Evolutionary conservation across 2,329 filamentous ascomycete genomes (phyloP).

Genomic region (Graphiopsis chlorocephala): DNA sequence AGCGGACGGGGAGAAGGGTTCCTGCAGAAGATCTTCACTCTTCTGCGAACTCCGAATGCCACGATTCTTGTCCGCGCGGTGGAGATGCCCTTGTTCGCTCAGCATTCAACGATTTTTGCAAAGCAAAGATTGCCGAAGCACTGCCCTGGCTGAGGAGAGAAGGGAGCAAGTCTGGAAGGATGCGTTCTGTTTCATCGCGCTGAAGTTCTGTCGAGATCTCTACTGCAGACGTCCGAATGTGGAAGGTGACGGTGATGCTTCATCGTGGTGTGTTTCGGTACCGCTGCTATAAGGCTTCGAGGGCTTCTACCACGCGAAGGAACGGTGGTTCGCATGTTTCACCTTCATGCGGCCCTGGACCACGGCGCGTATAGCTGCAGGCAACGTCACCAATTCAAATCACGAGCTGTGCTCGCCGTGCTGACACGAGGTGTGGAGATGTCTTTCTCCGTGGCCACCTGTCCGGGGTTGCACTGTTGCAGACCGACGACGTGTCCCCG

Average conservation of each 20-base stretch:
- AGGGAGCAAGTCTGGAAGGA: neutral
- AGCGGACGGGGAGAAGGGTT: constrained; percentile 10
- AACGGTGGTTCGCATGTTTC: constrained; percentile 13
- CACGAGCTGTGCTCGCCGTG: neutral
- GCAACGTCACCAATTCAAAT: constrained; percentile 8
- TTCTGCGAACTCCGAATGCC: constrained; percentile 8
- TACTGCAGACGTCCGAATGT: neutral
- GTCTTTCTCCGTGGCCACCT: neutral
- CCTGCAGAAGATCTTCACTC: constrained; percentile 7
- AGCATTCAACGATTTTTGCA: constrained; percentile 8
- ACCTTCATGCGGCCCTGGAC: constrained; percentile 1
- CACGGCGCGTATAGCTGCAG: constrained; percentile 10
- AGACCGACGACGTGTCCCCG: constrained; percentile 7
- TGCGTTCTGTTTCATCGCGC: neutral
- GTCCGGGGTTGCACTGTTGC: neutral
- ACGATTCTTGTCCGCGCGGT: constrained; percentile 12
- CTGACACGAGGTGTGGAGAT: constrained; percentile 2
- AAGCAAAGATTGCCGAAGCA: constrained; percentile 12
- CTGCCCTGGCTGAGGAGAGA: neutral
- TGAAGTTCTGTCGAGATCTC: neutral
- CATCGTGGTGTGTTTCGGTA: neutral
- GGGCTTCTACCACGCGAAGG: neutral
- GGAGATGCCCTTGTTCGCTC: neutral
- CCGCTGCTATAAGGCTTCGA: neutral
- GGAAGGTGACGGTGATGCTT: neutral